Conservation (phyloP, 805 yeast genomes). For the Hanseniaspora jakobsenii region DNA sequence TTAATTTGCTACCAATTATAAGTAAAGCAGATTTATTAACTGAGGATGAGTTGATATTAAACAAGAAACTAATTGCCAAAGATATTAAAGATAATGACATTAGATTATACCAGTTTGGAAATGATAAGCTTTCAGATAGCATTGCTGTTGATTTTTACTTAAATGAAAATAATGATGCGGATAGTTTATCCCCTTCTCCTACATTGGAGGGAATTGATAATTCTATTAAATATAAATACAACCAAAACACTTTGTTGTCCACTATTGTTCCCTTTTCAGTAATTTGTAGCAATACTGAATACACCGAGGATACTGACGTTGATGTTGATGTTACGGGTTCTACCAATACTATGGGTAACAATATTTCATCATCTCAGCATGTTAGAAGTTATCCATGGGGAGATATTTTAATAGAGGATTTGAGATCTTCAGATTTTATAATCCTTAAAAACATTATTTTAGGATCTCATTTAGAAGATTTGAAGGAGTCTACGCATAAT, state of each 20-base stretch:
- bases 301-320: slow-evolving; percentile 22
- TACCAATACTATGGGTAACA: too few relatives aligned
- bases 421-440: slow-evolving; percentile 56
- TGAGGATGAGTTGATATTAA: slow-evolving; percentile 41
- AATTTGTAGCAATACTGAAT: slow-evolving; percentile 42
- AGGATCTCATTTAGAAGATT: slow-evolving; percentile 69
- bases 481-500: slow-evolving; percentile 69
- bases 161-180: neutral
- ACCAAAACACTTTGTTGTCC: slow-evolving; percentile 29
- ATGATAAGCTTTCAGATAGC: slow-evolving; percentile 33
- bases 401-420: slow-evolving; percentile 41
- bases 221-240: slow-evolving; percentile 6
- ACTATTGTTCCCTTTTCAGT: slow-evolving; percentile 52
- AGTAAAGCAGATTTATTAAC: slow-evolving; percentile 74
- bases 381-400: slow-evolving; percentile 63
- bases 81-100: slow-evolving; percentile 50
- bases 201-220: slow-evolving; percentile 22
- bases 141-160: slow-evolving; percentile 23
- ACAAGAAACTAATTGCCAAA: slow-evolving; percentile 42
- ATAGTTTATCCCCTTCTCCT: neutral
- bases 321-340: neutral
- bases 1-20: slow-evolving; percentile 73
- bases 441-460: slow-evolving; percentile 58
- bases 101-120: slow-evolving; percentile 60
- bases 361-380: slow-evolving; percentile 27